Evolutionary conservation across 495 filamentous ascomycete genomes (phyloP), one percentile per base, ranked within the genome.

Genomic region (Cenococcum geophilum): DNA sequence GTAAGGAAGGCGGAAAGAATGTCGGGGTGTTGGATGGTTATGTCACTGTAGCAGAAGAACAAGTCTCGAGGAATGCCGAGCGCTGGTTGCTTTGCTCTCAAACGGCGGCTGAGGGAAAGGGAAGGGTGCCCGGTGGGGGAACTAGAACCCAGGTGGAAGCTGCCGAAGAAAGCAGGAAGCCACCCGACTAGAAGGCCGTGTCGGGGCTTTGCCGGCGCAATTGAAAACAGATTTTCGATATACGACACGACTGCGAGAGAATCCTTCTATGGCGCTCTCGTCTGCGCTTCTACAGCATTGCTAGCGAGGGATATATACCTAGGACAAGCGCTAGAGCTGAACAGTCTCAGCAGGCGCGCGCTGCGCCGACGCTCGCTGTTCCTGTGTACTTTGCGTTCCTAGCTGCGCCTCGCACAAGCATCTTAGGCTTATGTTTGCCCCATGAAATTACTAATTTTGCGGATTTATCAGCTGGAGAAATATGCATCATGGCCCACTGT

Each of bases 1-100:
- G 40, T 45, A 18, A 45, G 11, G 40, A 14, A 18, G 40, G 18
- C 4, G 49, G 49, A 23, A 32, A 52, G 49, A 32, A 52, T 52
- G 18, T 27, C 49, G 49, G 25, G 49, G 49, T 22, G 49, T 16
- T 5, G 4, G 49, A 52, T 23, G 25, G 49, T 5, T 23, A 52
- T 16, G 49, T 45, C 40, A 45, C 40, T 1, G 18, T 45, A 52
- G 49, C 20, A 52, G 8, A 32, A 27, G 49, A 27, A 52, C 25
- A 32, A 52, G 49, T 52, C 49, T 16, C 25, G 21, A 52, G 49
- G 23, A 52, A 52, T 52, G 49, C 49, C 48, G 49, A 52, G 49
- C 49, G 49, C 14, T 52, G 49, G 16, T 45, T 45, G 40, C 40
- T 45, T 45, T 45, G 14, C 18, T 45, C 40, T 18, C 40, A 23